These are phyloP conservation scores for Cercospora citrullina DNA, from an alignment of 2,329 filamentous ascomycete species.

Conservation along the genomic window DNA sequence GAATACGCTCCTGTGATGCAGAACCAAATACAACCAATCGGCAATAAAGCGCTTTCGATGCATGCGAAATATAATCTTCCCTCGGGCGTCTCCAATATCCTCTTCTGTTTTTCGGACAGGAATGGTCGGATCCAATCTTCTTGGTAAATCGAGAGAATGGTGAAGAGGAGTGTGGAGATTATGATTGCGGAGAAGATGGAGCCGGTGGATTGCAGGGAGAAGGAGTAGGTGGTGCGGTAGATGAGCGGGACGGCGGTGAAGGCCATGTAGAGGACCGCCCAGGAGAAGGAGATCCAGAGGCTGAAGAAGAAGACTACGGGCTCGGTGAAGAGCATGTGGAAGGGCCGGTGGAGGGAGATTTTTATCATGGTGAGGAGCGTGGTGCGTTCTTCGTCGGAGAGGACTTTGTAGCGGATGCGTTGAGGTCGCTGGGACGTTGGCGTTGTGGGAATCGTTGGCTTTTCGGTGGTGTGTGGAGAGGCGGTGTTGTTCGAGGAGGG, in stretches of 20 bases:
- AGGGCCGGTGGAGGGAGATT: constrained; percentile 74
- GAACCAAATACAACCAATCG: constrained; percentile 78
- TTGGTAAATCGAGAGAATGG: constrained; percentile 60
- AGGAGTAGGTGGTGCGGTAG: constrained; percentile 66
- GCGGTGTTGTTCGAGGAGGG: constrained; percentile 34
- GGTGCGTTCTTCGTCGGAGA: constrained; percentile 72
- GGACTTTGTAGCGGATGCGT: constrained; percentile 72
- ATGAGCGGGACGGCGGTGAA: constrained; percentile 80
- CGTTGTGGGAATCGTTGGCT: constrained; percentile 26
- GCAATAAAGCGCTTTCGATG: constrained; percentile 71
- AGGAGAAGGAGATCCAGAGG: constrained; percentile 85
- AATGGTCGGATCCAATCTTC: constrained; percentile 27
- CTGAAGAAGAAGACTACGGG: constrained; percentile 84
- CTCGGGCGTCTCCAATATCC: constrained; percentile 61
- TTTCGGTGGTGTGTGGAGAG: not conserved
- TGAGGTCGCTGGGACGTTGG: not conserved
- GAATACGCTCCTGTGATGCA: constrained; percentile 65
- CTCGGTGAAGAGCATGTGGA: constrained; percentile 73
- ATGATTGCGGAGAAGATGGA: constrained; percentile 73
- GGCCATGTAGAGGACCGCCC: constrained; percentile 84
- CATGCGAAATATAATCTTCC: constrained; percentile 81
- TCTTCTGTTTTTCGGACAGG: constrained; percentile 37
- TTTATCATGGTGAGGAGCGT: constrained; percentile 68
- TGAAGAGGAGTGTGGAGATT: constrained; percentile 67
- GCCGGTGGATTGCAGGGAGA: constrained; percentile 61